Evolutionary conservation across 768 basidiomycete genomes (phyloP).

Genomic region (Tulasnella sp.): DNA sequence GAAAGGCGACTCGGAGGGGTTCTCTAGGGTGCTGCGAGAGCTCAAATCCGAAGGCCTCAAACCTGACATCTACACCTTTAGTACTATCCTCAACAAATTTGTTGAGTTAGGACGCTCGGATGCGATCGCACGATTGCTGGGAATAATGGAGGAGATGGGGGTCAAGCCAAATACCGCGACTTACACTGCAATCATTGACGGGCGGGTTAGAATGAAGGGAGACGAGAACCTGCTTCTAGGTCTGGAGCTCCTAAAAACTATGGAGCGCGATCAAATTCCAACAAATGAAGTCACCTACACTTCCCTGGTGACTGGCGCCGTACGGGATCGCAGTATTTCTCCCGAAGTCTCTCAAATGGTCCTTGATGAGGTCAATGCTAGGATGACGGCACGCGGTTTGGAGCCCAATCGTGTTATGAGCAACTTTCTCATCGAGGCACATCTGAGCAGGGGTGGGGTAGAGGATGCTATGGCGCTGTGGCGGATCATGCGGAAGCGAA

Average conservation of each 20-base stretch:
- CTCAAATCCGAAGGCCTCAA: constrained; percentile 44
- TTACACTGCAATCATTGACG: constrained; percentile 69
- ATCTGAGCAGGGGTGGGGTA: constrained; percentile 41
- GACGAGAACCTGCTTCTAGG: constrained; percentile 47
- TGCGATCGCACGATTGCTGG: constrained; percentile 51
- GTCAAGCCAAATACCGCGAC: constrained; percentile 64
- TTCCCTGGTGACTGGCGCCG: constrained; percentile 59
- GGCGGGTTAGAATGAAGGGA: constrained; percentile 50
- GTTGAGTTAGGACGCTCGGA: constrained; percentile 48
- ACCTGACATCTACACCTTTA: constrained; percentile 80
- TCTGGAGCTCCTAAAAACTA: constrained; percentile 56
- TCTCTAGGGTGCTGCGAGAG: constrained; percentile 47
- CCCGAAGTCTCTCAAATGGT: constrained; percentile 23
- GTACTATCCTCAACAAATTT: constrained; percentile 71
- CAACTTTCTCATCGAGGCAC: constrained; percentile 64
- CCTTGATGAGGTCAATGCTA: constrained; percentile 41
- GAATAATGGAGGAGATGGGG: constrained; percentile 66
- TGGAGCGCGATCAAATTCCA: constrained; percentile 47
- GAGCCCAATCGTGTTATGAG: constrained; percentile 54
- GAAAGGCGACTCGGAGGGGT: constrained; percentile 48
- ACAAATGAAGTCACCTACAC: constrained; percentile 84
- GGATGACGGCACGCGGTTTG: constrained; percentile 49
- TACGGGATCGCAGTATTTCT: constrained; percentile 46
- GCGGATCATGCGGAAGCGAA: constrained; percentile 30
- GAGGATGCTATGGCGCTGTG: constrained; percentile 48